Base-by-base conservation (phyloP, 2,329 filamentous ascomycete species). In the Exophiala sp. region DNA sequence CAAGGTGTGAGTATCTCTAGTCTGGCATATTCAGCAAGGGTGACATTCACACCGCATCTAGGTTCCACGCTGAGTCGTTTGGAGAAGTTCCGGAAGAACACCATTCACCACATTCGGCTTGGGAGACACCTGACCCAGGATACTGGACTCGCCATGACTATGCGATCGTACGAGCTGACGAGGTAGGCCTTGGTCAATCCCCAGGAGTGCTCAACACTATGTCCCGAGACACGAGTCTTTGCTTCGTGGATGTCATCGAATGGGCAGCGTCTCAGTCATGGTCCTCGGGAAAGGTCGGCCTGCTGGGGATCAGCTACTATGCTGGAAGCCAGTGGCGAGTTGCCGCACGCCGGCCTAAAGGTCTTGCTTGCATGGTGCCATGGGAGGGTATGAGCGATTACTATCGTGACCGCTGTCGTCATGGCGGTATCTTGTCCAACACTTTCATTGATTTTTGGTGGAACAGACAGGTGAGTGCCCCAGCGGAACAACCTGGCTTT, bases 351-450 rank as follows among this genome's bases (percentile, higher is more conserved):
- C 69, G 73, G 45, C 78, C 78, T 0, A 78, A 78, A 56, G 78
- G 78, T 0, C 62, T 81, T 6, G 66, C 74, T 0, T 75, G 73
- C n/a, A 77, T 81, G 3, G 71, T 81, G 34, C 78, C 78, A 0
- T 81, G 78, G 78, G 78, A 81, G 60, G 78, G 78, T 2, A 80
- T 81, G 78, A 75, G 72, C 1, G 78, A 81, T 56, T 80, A 80
- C 58, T 81, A 80, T 32, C 71, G 78, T 1, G 83, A 85, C 56
- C 70, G 81, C 1, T 83, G 79, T 58, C 74, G 81, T 0, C 83
- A 86, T 53, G 83, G 83, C 1, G 83, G 83, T 0, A 85, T 86
- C 42, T 65, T 84, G 1, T 81, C 80, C 0, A 78, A 84, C 59
- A 66, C 64, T 0, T 84, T 84, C 61, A 85, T 86, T 61, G 64